phyloP scores from a whole-genome alignment of 805 yeast genomes.

The Pichia thaimueangensis region DNA sequence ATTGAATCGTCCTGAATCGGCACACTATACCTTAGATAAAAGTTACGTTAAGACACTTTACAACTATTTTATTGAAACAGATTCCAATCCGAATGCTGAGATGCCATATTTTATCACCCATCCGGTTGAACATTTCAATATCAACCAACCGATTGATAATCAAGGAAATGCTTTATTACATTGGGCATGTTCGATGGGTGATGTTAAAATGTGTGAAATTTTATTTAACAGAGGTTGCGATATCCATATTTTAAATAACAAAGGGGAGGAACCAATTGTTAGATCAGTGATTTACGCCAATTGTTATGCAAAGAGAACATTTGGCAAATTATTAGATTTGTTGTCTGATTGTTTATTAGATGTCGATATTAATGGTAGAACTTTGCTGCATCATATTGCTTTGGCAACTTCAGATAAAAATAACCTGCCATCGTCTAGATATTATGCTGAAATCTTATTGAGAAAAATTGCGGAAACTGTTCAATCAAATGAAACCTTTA shows the following conservation, averaged over 20 bases:
- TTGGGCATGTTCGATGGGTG: constrained; percentile 98
- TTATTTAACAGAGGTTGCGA: constrained; percentile 72
- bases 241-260: constrained; percentile 49
- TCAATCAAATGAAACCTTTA: constrained; percentile 55
- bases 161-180: constrained; percentile 94
- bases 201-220: constrained; percentile 66
- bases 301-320: constrained; percentile 73
- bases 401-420: constrained; percentile 58
- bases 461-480: constrained; percentile 59
- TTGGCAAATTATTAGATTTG: constrained; percentile 70
- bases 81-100: constrained; percentile 26
- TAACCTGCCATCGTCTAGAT: constrained; percentile 71
- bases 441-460: constrained; percentile 71
- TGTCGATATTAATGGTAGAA: constrained; percentile 65
- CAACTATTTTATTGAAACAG: constrained; percentile 12
- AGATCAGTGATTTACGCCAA: constrained; percentile 83
- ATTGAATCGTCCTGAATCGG: neutral
- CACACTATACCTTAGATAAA: constrained; percentile 5
- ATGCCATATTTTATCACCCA: constrained; percentile 56
- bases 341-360: constrained; percentile 72
- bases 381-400: constrained; percentile 83
- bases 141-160: constrained; percentile 79
- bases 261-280: constrained; percentile 84
- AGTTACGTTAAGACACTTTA: constrained; percentile 10
- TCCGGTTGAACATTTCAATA: constrained; percentile 57